phyloP scores from a whole-genome alignment of 805 yeast genomes.

The Sungouiella thailandica region DNA sequence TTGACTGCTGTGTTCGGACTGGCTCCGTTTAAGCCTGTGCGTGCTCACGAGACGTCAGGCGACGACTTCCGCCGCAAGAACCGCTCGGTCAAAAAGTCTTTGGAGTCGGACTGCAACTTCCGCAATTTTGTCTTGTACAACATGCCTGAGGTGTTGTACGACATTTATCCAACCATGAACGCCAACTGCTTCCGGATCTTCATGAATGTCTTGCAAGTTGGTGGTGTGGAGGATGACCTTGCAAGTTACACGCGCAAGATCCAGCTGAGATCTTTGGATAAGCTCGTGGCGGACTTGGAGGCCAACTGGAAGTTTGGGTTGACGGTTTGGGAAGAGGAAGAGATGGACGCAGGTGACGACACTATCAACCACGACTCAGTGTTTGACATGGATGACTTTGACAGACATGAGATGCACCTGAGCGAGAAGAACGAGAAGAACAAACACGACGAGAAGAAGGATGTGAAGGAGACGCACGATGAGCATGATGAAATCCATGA shows the following conservation, averaged over 20 bases:
- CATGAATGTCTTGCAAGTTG: slow-evolving; percentile 34
- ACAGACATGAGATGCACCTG: neutral
- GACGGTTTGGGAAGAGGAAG: slow-evolving; percentile 43
- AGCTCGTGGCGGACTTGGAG: slow-evolving; percentile 27
- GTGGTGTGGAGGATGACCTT: slow-evolving; percentile 31
- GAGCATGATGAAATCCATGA: slow-evolving; percentile 1
- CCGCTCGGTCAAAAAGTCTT: slow-evolving; percentile 7
- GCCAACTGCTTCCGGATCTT: slow-evolving; percentile 38
- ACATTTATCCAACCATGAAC: slow-evolving; percentile 46
- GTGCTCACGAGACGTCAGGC: slow-evolving; percentile 3
- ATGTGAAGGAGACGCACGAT: neutral
- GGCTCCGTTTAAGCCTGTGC: slow-evolving; percentile 43
- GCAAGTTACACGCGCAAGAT: slow-evolving; percentile 19
- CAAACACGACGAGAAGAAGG: neutral
- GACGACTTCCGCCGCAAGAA: slow-evolving; percentile 6
- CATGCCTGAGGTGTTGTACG: slow-evolving; percentile 40
- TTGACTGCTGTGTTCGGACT: slow-evolving; percentile 48
- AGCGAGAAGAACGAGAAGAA: neutral
- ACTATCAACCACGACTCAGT: slow-evolving; percentile 8
- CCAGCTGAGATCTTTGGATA: slow-evolving; percentile 29
- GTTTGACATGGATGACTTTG: slow-evolving; percentile 13
- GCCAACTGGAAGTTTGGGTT: slow-evolving; percentile 36
- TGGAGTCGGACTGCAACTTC: slow-evolving; percentile 39
- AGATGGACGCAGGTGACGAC: slow-evolving; percentile 4
- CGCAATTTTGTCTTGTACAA: slow-evolving; percentile 34